Conservation (phyloP, 805 yeast genomes). For the Soucietia sequanensis region DNA sequence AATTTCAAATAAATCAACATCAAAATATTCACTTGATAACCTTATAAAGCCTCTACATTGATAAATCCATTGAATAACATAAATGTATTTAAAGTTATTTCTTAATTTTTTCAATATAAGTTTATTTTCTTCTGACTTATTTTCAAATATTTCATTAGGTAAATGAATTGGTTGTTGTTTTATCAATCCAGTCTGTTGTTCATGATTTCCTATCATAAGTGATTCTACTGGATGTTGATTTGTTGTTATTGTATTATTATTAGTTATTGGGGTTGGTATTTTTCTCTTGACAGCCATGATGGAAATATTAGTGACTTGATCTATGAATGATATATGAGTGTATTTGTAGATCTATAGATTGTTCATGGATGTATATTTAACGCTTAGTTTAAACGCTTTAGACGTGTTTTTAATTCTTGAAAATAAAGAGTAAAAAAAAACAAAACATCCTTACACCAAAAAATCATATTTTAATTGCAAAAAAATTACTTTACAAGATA, state of each 20-base stretch:
- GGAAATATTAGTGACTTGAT: no score
- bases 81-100: slow-evolving; percentile 20
- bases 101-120: slow-evolving; percentile 12
- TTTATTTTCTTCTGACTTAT: slow-evolving; percentile 6
- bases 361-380: no score
- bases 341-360: no score
- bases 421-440: no score
- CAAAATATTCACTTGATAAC: slow-evolving; percentile 51
- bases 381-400: no score
- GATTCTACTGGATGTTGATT: slow-evolving; percentile 9
- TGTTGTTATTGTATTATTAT: slow-evolving; percentile 1
- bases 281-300: no score
- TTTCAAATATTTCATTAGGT: slow-evolving; percentile 14
- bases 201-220: slow-evolving; percentile 13
- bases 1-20: slow-evolving; percentile 59
- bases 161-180: slow-evolving; percentile 20
- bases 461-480: no score
- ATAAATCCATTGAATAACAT: slow-evolving; percentile 54
- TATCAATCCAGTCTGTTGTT: slow-evolving; percentile 14
- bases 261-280: no score
- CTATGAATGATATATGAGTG: no score
- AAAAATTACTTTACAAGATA: no score
- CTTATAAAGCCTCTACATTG: slow-evolving; percentile 51
- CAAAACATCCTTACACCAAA: no score
- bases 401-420: no score